These are phyloP conservation scores for Shiraia sp. DNA, from an alignment of 2,329 filamentous ascomycete genomes.

Conservation along the genomic window DNA sequence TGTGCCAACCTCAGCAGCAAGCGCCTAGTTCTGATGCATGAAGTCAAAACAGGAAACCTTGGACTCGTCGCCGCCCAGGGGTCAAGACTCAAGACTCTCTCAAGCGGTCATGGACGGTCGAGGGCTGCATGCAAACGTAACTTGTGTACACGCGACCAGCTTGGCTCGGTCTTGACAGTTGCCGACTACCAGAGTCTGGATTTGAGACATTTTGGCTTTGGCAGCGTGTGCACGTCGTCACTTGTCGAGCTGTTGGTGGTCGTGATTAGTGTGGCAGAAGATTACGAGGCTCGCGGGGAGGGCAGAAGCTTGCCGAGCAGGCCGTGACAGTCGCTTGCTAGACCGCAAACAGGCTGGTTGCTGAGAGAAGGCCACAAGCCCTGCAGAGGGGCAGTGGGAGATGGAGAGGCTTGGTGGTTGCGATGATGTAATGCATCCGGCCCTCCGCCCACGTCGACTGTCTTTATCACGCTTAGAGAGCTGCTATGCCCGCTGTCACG, in stretches of 20 bases:
- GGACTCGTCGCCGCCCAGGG: too few species aligned
- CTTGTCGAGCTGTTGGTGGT: too few species aligned
- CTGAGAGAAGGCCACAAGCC: conserved; percentile 17
- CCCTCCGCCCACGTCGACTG: conserved; percentile 14
- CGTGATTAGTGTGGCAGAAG: too few species aligned
- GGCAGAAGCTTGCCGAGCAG: conserved; percentile 27
- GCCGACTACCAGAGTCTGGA: too few species aligned
- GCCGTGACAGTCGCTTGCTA: conserved; percentile 29
- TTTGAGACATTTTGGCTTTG: too few species aligned
- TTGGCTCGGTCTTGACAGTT: too few species aligned
- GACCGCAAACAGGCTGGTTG: conserved; percentile 18
- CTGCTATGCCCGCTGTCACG: conserved; percentile 14
- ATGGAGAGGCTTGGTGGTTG: conserved; percentile 13
- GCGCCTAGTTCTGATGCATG: conserved; percentile 4
- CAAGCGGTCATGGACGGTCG: too few species aligned
- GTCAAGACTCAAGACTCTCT: too few species aligned
- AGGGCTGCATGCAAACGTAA: too few species aligned
- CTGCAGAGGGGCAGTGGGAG: conserved; percentile 23
- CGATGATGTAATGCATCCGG: conserved; percentile 35
- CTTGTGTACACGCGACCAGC: too few species aligned
- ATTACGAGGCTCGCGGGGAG: conserved; percentile 15
- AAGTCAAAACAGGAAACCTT: conserved; percentile 11
- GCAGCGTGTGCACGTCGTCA: too few species aligned
- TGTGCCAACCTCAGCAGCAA: not conserved
- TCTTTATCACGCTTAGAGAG: conserved; percentile 14